Evolutionary conservation across 176 grass and related monocot species (phyloP).

Genomic region (Poa pratensis): DNA sequence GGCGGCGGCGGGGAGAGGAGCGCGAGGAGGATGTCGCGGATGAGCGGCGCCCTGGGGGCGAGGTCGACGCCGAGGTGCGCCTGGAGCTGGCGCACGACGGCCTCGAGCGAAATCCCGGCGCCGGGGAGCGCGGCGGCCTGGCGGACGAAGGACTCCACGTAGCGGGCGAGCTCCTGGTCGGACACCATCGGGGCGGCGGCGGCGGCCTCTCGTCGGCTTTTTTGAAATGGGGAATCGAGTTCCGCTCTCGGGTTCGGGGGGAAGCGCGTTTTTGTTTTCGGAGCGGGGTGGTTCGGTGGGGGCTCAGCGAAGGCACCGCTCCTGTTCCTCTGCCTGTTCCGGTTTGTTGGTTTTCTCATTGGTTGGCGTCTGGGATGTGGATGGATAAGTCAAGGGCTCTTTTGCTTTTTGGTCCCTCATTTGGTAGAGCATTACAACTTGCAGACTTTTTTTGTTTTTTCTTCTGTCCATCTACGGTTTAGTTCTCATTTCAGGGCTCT

Average conservation of each 20-base stretch:
- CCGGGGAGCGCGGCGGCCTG: constrained; percentile 45
- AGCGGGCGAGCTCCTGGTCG: constrained; percentile 85
- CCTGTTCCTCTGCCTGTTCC: not conserved
- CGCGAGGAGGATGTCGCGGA: constrained; percentile 77
- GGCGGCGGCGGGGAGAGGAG: constrained; percentile 53
- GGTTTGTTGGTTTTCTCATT: constrained; percentile 27
- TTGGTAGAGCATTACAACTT: not conserved
- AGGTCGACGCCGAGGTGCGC: constrained; percentile 82
- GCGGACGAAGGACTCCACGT: constrained; percentile 73
- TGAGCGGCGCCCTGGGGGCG: constrained; percentile 75
- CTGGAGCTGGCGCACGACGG: constrained; percentile 66
- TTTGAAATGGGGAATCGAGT: constrained; percentile 56
- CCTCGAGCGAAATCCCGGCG: constrained; percentile 52
- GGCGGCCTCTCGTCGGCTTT: constrained; percentile 32
- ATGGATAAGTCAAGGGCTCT: not conserved
- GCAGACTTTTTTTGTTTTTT: too few species aligned
- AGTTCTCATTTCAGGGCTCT: too few species aligned
- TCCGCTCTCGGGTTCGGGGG: constrained; percentile 4
- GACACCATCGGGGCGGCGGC: constrained; percentile 60
- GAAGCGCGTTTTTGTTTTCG: constrained; percentile 39
- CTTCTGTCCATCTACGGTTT: too few species aligned
- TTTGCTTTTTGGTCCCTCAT: not conserved
- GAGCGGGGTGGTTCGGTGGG: constrained; percentile 38
- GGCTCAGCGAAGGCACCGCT: not conserved
- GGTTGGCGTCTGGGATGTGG: constrained; percentile 13